Evolutionary conservation across 2,329 filamentous ascomycete genomes (phyloP), one percentile per base, ranked within the genome.

Genomic region (Chaetothyriales sp.): DNA sequence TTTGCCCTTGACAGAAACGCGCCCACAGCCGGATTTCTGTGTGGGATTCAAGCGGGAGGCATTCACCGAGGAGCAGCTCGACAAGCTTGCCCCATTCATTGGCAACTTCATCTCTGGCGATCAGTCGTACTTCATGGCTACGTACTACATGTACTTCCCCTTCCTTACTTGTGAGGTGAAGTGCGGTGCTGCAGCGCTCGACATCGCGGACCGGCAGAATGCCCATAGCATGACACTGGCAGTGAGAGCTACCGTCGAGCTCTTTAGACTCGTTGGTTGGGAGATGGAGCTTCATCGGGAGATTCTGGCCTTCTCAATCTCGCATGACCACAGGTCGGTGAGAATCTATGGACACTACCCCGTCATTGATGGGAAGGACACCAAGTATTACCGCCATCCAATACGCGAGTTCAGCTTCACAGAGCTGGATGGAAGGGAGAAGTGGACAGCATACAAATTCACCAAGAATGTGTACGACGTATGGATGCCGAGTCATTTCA

Each of bases 91-190:
- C 6, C 66, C 66, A 5, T 68, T 68, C 44, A 56, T 71, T 48
- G 63, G 65, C 49, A 57, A 69, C 32, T 60, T 61, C 5, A 43
- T 64, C 22, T n/a, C n/a, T n/a, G n/a, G n/a, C n/a, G 63, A 69
- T 50, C 58, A 26, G 22, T 75, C 66, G 19, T n/a, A n/a, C n/a
- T 66, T 60, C 54, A 69, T 71, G 63, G 67, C 58, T 7, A 75
- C 69, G 9, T 70, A 65, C 49, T 61, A 67, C 5, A 73, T 75
- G 64, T 71, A 69, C 61, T 74, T 77, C 54, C 71, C 71, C 18
- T 76, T 75, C 54, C 61, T 76, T 0, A 68, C 68, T 0, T 72
- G 66, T 58, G 69, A 76, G 57, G 70, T 74, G 1, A 73, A 74
- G 59, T 72, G 67, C 53, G 65, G 69, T 45, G 58, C 61, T 22